Evolutionary conservation across 1,139 yeast genomes (phyloP).

Genomic region (Yamadazyma siamensis): DNA sequence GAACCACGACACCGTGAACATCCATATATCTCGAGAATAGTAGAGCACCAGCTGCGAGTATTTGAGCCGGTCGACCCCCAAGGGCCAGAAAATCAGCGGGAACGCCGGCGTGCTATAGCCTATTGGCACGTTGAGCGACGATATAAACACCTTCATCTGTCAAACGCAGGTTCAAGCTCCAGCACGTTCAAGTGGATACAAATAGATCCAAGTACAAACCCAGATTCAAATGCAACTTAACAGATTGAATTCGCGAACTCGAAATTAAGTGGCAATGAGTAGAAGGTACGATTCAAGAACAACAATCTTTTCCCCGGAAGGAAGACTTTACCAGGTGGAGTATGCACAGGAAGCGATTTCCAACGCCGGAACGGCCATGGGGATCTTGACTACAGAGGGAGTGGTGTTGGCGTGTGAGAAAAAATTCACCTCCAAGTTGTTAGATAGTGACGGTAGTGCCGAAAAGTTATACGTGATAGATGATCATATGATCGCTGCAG

Average conservation of each 20-base stretch:
- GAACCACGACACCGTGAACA: conserved; percentile 79
- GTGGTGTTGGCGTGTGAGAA: conserved; percentile 96
- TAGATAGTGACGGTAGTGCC: conserved; percentile 91
- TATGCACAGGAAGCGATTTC: conserved; percentile 97
- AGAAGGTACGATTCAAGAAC: conserved; percentile 89
- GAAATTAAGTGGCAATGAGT: conserved; percentile 32
- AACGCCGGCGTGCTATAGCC: conserved; percentile 79
- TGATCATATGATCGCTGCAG: conserved; percentile 86
- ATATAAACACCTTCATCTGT: conserved; percentile 31
- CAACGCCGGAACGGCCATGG: conserved; percentile 97
- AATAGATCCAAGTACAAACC: background rate
- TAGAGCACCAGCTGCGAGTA: conserved; percentile 62
- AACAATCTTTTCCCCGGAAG: conserved; percentile 97
- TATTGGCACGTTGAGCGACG: conserved; percentile 57
- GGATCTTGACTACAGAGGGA: conserved; percentile 88
- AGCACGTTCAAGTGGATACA: too few relatives aligned
- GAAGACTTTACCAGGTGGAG: conserved; percentile 92
- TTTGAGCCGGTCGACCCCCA: conserved; percentile 35
- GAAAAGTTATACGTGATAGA: conserved; percentile 87
- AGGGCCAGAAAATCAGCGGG: conserved; percentile 80
- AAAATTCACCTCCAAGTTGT: conserved; percentile 85
- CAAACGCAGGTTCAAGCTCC: too few relatives aligned
- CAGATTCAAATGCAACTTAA: too few relatives aligned
- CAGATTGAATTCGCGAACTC: too few relatives aligned
- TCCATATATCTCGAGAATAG: conserved; percentile 74